A percentile compares a stretch with the other conserved stretches of the same genome.
Conservation (phyloP, 495 filamentous ascomycete genomes). For the Tuber aestivum region DNA sequence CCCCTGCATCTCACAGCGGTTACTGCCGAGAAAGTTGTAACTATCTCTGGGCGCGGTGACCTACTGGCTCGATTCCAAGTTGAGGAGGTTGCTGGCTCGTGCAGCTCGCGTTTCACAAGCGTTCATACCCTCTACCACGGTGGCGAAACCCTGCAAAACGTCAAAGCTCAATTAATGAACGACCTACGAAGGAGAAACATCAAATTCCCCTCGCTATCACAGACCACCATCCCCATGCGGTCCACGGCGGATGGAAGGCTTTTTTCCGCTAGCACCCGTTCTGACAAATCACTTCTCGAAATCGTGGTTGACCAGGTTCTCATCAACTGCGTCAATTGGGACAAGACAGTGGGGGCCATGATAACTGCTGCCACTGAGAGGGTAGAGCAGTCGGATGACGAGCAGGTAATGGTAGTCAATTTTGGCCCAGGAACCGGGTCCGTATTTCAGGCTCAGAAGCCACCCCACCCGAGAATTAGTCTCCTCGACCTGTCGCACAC, state of each 20-base stretch:
- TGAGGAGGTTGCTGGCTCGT: constrained; percentile 24
- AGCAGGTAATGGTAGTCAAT: constrained; percentile 22
- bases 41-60: constrained; percentile 31
- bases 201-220: constrained; percentile 47
- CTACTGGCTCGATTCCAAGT: constrained; percentile 30
- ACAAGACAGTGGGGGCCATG: constrained; percentile 51
- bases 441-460: constrained; percentile 32
- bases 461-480: constrained; percentile 28
- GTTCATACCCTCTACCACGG: constrained; percentile 34
- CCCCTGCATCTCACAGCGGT: constrained; percentile 32
- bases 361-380: constrained; percentile 16
- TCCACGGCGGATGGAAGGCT: constrained; percentile 53
- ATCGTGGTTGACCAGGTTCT: constrained; percentile 56
- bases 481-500: constrained; percentile 29
- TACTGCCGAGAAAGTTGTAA: constrained; percentile 28
- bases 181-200: constrained; percentile 13
- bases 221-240: constrained; percentile 53
- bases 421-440: constrained; percentile 31
- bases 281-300: constrained; percentile 48
- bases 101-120: constrained; percentile 27
- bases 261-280: constrained; percentile 46
- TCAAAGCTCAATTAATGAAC: constrained; percentile 16
- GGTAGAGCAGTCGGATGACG: constrained; percentile 4
- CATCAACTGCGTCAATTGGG: constrained; percentile 54
- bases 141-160: constrained; percentile 16